Evolutionary conservation across 2,329 filamentous ascomycete genomes (phyloP).

Genomic region (Colletotrichum eleusines): DNA sequence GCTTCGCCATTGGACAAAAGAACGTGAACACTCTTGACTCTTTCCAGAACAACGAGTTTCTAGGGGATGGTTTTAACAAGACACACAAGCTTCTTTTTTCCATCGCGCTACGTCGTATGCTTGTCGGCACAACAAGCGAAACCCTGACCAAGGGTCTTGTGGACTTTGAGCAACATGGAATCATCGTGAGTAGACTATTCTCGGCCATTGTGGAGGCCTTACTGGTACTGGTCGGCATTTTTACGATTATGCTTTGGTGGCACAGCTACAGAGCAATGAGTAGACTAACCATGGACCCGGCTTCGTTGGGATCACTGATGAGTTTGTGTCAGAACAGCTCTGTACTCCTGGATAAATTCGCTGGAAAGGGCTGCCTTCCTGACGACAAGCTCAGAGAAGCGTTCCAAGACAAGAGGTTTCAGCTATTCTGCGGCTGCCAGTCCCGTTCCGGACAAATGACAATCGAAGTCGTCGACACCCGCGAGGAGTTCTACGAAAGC

Average conservation of each 20-base stretch:
- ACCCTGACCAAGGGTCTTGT: constrained; percentile 4
- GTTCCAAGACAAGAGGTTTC: constrained; percentile 23
- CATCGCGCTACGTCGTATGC: constrained; percentile 37
- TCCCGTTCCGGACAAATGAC: not conserved
- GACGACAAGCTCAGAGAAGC: constrained; percentile 18
- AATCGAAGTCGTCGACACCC: constrained; percentile 24
- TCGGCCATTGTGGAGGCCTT: constrained; percentile 49
- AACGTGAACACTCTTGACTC: constrained; percentile 1
- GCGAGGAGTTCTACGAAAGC: not conserved
- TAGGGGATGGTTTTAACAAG: constrained; percentile 40
- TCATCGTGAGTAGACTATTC: constrained; percentile 51
- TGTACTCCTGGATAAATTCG: constrained; percentile 24
- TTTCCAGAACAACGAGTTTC: not conserved
- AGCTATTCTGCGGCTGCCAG: constrained; percentile 21
- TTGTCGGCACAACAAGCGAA: not conserved
- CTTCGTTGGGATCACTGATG: constrained; percentile 46
- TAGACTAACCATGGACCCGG: constrained; percentile 45
- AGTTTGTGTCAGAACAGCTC: constrained; percentile 39
- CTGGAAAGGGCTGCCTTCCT: constrained; percentile 24
- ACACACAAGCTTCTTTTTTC: constrained; percentile 52
- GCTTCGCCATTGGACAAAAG: constrained; percentile 48
- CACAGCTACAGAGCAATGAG: constrained; percentile 35
- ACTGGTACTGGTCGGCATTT: constrained; percentile 33
- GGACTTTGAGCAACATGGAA: constrained; percentile 44
- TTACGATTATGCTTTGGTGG: constrained; percentile 9